Evolutionary conservation across 73 alveolate species (phyloP).

Genomic region (Tetrahymena borealis): DNA sequence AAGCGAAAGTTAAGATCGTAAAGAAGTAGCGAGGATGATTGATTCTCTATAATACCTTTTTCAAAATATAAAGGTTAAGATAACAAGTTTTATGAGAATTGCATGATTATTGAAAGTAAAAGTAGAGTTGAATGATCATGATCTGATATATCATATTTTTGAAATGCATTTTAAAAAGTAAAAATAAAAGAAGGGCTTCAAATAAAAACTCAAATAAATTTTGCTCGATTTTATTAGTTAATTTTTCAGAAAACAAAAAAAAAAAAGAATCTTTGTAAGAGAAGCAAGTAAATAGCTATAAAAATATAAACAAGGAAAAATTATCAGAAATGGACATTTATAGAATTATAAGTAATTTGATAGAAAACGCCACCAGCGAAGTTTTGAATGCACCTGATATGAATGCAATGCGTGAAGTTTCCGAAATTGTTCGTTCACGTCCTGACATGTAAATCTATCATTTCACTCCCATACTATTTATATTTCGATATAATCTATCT

Average conservation of each 20-base stretch:
- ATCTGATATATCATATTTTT: no score
- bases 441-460: background rate
- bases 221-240: conserved; percentile 1
- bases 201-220: background rate
- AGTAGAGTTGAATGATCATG: background rate
- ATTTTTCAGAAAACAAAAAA: background rate
- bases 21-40: no score
- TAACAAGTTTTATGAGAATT: no score
- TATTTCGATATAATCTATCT: background rate
- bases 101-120: background rate
- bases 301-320: background rate
- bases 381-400: background rate
- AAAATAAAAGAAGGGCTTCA: background rate
- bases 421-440: background rate
- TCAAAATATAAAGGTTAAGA: no score
- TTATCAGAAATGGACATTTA: background rate
- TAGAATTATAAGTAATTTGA: background rate
- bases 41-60: no score
- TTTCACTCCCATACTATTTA: background rate
- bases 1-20: no score
- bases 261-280: background rate
- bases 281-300: background rate
- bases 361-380: background rate
- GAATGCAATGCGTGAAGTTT: background rate
- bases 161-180: background rate